Evolutionary conservation across 768 basidiomycete genomes (phyloP).

Genomic region (Pholiota molesta): DNA sequence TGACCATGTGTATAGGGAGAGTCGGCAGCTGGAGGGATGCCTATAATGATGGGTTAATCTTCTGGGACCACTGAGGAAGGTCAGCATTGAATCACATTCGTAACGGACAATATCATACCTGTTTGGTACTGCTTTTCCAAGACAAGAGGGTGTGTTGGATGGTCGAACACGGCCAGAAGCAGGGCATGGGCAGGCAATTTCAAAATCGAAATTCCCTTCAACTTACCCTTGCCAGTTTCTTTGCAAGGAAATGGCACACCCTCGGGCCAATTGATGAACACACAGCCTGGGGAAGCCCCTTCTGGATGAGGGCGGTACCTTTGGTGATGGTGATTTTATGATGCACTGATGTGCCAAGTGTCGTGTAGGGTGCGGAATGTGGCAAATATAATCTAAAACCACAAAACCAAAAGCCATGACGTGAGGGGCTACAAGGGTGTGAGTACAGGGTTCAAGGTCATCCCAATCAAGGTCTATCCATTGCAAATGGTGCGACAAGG

Average conservation of each 20-base stretch:
- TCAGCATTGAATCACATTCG: background rate
- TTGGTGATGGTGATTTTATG: background rate
- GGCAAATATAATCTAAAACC: no score
- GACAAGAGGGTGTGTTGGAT: conserved; percentile 1
- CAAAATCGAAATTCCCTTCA: conserved; percentile 8
- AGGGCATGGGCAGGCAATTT: background rate
- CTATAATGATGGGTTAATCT: conserved; percentile 8
- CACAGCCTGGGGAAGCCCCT: conserved; percentile 1
- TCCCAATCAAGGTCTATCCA: no score
- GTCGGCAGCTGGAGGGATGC: background rate
- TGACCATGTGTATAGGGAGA: no score
- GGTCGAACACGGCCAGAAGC: conserved; percentile 8
- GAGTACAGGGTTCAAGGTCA: no score
- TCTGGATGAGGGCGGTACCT: background rate
- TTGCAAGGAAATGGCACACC: conserved; percentile 6
- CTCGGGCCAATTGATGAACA: conserved; percentile 8
- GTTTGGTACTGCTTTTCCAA: background rate
- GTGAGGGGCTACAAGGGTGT: no score
- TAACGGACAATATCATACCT: background rate
- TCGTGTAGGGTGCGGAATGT: no score
- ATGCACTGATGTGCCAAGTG: no score
- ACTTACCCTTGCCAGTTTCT: background rate
- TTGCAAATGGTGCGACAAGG: no score
- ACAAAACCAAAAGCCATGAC: no score
- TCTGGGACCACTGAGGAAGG: background rate